Evolutionary conservation across 169 alveolate species (phyloP), one percentile per base, ranked within the genome.

Genomic region (Plasmodium yoelii): DNA sequence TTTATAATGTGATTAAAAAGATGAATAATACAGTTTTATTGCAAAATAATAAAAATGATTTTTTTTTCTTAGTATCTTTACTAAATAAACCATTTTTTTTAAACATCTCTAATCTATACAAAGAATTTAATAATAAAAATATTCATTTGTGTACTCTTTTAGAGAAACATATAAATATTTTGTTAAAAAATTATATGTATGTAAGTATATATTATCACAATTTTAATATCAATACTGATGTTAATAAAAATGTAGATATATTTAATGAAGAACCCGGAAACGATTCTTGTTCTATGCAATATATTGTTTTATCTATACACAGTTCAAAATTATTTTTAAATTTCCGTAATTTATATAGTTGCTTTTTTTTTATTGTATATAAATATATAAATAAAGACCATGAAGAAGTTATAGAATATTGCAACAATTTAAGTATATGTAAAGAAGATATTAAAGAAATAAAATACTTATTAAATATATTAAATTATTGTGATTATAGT

Each of bases 351-450:
- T 18, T 71, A 9, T 86, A 86, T 63, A 86, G 91, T 22, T 86
- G 91, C 59, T 86, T 86, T 73, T 86, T 86, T 49, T 86, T 86
- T 39, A 86, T 86, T 72, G 91, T 86, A 18, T 70, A 86, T 19
- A 86, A 86, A 51, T 86, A 86, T 60, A 26, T 86, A 57, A 70
- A 59, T 49, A 86, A 86, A 49, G 87, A 86, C 4, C 91, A 86
- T 39, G 91, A 86, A 39, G 84, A 86, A 15, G 91, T 86, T 13
- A 64, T 86, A 3, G 91, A 86, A 59, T 86, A 86, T 28, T 86
- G 91, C 46, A 86, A 86, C 51, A 68, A 86, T 44, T 69, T 86
- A 39, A 86, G 91, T 63, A 53, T 86, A 49, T 70, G 87, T 49
- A 86, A 86, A 57, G 84, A 86, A 46, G 91, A 86, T 55, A 70